Evolutionary conservation across 139 green algal genomes (phyloP).

Genomic region (Chlamydomonas incerta): DNA sequence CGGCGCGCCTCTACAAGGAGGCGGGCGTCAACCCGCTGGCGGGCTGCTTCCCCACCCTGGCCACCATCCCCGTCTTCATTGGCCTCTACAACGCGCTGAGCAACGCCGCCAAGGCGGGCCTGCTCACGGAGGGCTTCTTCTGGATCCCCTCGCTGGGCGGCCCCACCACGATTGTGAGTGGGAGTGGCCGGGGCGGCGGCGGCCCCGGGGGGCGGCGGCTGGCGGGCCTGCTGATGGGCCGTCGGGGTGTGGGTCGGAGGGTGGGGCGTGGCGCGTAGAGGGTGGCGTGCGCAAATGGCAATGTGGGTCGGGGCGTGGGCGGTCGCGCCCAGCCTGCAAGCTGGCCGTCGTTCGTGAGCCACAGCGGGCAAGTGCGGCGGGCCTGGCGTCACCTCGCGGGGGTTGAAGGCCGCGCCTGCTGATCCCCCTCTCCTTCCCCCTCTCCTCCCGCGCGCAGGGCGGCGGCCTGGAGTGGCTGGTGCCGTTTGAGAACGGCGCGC

Average conservation of each 20-base stretch:
- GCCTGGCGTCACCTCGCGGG: no score
- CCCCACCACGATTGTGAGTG: slow-evolving; percentile 63
- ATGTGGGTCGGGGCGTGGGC: no score
- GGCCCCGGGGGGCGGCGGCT: no score
- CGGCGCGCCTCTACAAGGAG: slow-evolving; percentile 93
- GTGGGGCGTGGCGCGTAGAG: no score
- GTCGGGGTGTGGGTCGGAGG: no score
- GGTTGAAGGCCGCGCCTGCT: no score
- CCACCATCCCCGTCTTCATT: slow-evolving; percentile 95
- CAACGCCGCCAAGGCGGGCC: slow-evolving; percentile 64
- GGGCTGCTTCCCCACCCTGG: slow-evolving; percentile 88
- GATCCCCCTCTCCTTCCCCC: not conserved
- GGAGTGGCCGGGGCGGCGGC: not conserved
- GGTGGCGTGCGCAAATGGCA: no score
- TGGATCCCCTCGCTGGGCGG: slow-evolving; percentile 90
- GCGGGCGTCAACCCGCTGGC: slow-evolving; percentile 94
- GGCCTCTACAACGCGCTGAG: slow-evolving; percentile 84
- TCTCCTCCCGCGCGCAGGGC: not conserved
- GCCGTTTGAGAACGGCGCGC: slow-evolving; percentile 88
- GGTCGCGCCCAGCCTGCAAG: no score
- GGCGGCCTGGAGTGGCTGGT: slow-evolving; percentile 86
- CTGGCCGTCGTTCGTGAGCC: no score
- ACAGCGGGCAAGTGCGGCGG: no score
- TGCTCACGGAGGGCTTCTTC: slow-evolving; percentile 86
- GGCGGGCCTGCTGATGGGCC: no score